A percentile compares a stretch with the other conserved stretches of the same genome.
Evolutionary conservation across 768 basidiomycete genomes (phyloP).

Genomic region (Chalciporus piperatus): DNA sequence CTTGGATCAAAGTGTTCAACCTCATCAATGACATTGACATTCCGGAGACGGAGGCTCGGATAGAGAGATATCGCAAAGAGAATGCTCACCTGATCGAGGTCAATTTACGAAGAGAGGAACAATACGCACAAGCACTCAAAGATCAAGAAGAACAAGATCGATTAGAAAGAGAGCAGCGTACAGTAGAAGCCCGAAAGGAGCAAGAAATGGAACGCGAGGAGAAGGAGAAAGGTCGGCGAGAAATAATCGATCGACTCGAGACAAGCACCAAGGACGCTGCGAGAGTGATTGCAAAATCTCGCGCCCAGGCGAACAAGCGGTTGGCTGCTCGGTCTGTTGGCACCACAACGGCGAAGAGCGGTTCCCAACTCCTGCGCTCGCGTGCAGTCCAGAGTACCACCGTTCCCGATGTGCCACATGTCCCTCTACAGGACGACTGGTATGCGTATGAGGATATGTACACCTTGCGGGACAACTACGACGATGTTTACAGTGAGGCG

Average conservation of each 20-base stretch:
- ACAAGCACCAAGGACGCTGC: conserved; percentile 69
- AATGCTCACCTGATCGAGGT: conserved; percentile 82
- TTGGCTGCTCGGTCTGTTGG: conserved; percentile 51
- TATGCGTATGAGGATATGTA: conserved; percentile 74
- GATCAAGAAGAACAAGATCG: conserved; percentile 83
- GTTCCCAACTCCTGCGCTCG: conserved; percentile 52
- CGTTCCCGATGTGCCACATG: conserved; percentile 78
- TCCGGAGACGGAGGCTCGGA: conserved; percentile 76
- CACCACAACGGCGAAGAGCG: conserved; percentile 40
- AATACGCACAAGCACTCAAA: conserved; percentile 64
- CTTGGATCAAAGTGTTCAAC: conserved; percentile 70
- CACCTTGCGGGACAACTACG: conserved; percentile 53
- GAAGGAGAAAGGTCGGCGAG: conserved; percentile 64
- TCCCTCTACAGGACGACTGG: conserved; percentile 74
- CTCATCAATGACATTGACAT: conserved; percentile 88
- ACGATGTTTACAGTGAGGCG: conserved; percentile 72
- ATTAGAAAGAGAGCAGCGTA: conserved; percentile 65
- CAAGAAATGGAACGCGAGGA: conserved; percentile 79
- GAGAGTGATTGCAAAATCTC: conserved; percentile 67
- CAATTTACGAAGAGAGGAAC: conserved; percentile 80
- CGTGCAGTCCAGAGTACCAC: conserved; percentile 62
- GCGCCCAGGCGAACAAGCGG: conserved; percentile 61
- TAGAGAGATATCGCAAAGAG: conserved; percentile 72
- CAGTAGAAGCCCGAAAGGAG: conserved; percentile 58
- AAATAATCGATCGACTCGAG: conserved; percentile 80